These are phyloP conservation scores for Ophidiomyces ophidiicola DNA, from an alignment of 2,329 filamentous ascomycete species.

Conservation along the genomic window DNA sequence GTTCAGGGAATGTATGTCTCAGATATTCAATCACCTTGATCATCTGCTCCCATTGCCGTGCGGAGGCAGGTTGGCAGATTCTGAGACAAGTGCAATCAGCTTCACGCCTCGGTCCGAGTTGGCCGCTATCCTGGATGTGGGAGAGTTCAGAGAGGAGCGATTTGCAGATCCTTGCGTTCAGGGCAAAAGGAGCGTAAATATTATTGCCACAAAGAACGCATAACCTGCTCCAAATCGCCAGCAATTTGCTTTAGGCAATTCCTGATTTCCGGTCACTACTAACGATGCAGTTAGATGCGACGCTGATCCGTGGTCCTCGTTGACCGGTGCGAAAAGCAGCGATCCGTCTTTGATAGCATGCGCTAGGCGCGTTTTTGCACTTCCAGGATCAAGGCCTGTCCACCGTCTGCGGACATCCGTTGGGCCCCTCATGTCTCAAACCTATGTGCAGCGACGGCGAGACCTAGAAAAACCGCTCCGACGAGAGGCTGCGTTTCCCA, in stretches of 20 bases:
- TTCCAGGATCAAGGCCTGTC: too few relatives aligned
- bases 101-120: not conserved
- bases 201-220: too few relatives aligned
- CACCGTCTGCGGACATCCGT: not conserved
- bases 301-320: too few relatives aligned
- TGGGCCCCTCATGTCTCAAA: slow-evolving; percentile 2
- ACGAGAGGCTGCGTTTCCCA: too few relatives aligned
- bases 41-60: not conserved
- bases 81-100: slow-evolving; percentile 8
- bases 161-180: not conserved
- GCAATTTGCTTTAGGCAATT: too few relatives aligned
- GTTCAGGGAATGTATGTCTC: slow-evolving; percentile 8
- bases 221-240: too few relatives aligned
- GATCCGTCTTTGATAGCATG: too few relatives aligned
- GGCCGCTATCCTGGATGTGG: not conserved
- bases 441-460: not conserved
- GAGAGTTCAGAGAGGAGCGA: too few relatives aligned
- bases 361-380: too few relatives aligned
- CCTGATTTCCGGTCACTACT: too few relatives aligned
- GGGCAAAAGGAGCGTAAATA: not conserved
- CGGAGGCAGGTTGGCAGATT: not conserved
- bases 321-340: too few relatives aligned
- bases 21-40: not conserved
- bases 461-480: not conserved
- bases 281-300: too few relatives aligned